Conservation (phyloP, 1,284 basidiomycete genomes). For the Boletus semigastroideus region DNA sequence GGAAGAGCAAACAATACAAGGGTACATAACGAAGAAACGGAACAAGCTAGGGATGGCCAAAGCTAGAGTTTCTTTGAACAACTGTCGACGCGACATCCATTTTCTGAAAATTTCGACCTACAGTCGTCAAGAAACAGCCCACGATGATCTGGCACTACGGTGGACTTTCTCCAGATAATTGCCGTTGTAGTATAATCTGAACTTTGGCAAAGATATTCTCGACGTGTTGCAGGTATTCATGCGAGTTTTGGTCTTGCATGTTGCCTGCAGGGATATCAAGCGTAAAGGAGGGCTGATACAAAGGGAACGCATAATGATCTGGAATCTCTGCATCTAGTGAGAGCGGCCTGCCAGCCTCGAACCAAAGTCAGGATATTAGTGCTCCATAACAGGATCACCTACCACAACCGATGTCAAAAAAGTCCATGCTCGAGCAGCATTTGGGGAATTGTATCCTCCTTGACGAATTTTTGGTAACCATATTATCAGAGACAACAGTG, state of each 20-base stretch:
- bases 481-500: not conserved
- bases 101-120: too few relatives aligned
- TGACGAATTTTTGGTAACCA: constrained; percentile 5
- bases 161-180: constrained; percentile 5
- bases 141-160: not conserved
- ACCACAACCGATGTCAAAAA: constrained; percentile 76
- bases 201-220: constrained; percentile 29
- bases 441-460: constrained; percentile 83
- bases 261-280: constrained; percentile 73
- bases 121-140: too few relatives aligned
- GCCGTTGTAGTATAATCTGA: constrained; percentile 13
- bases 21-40: too few relatives aligned
- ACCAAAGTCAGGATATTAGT: not conserved
- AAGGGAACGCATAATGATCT: constrained; percentile 64
- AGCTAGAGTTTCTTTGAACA: too few relatives aligned
- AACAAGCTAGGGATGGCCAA: too few relatives aligned
- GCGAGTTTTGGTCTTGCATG: constrained; percentile 70
- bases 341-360: constrained; percentile 54
- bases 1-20: too few relatives aligned
- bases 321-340: constrained; percentile 65
- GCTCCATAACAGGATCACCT: not conserved
- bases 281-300: constrained; percentile 77
- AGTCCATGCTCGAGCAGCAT: constrained; percentile 84
- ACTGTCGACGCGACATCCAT: too few relatives aligned
- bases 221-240: constrained; percentile 47